Percentiles rank a stretch among this genome's conserved stretches.
Conservation (phyloP, 2,329 filamentous ascomycete species). For the Diaporthe nobilis region DNA sequence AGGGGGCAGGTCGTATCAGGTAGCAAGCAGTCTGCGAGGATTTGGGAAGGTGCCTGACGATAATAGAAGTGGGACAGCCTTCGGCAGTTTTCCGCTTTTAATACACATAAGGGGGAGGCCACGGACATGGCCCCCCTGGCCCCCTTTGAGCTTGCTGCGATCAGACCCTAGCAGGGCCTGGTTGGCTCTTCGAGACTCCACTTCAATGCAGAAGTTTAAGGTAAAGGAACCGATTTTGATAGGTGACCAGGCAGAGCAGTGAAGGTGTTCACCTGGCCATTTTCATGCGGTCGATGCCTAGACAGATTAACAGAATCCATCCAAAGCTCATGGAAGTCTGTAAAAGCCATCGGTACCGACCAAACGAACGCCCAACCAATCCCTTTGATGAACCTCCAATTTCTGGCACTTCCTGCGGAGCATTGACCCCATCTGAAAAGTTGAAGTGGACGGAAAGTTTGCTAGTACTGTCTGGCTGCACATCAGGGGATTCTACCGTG, state of each 20-base stretch:
- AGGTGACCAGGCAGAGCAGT: neutral
- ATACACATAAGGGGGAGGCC: neutral
- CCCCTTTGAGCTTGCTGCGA: neutral
- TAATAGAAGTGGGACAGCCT: neutral
- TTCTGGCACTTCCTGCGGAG: neutral
- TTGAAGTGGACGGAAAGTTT: no score
- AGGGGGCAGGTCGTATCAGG: neutral
- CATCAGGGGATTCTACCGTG: neutral
- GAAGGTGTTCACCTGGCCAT: neutral
- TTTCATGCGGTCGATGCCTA: neutral
- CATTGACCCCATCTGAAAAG: neutral
- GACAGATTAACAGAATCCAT: neutral
- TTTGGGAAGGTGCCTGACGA: neutral
- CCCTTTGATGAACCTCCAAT: neutral
- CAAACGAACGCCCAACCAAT: neutral
- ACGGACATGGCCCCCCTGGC: neutral
- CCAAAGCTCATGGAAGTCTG: neutral
- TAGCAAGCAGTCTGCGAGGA: neutral
- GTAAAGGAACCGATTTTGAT: neutral
- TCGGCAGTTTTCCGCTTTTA: neutral
- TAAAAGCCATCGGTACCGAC: neutral
- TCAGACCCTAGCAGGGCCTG: neutral
- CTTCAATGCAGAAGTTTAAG: neutral
- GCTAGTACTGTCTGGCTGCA: no score
- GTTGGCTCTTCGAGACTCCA: neutral